A percentile compares a stretch with the other conserved stretches of the same genome.
Conservation (phyloP, 2,329 filamentous ascomycete genomes). For the Fusarium mangiferae region DNA sequence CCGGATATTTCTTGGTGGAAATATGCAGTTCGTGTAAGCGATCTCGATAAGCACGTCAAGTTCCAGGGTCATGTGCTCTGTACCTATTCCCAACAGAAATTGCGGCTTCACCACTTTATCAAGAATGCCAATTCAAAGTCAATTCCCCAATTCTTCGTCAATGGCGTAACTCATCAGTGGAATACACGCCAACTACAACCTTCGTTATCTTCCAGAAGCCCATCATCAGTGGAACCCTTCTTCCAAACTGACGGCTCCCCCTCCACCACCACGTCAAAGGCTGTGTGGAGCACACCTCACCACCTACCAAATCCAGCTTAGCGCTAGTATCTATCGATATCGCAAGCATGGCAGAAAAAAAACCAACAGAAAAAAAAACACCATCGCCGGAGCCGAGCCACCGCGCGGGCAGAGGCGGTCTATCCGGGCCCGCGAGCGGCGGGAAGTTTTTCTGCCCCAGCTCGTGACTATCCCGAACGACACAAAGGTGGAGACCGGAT, state of each 20-base stretch:
- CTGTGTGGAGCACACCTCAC: slow-evolving; percentile 8
- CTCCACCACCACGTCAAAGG: neutral
- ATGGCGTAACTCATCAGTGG: neutral
- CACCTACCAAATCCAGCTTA: slow-evolving; percentile 8
- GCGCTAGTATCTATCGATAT: neutral
- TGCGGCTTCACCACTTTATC: neutral
- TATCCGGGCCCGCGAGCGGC: slow-evolving; percentile 32
- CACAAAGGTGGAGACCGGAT: slow-evolving; percentile 15
- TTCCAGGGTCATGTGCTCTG: slow-evolving; percentile 5
- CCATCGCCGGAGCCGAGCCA: slow-evolving; percentile 36
- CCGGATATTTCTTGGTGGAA: neutral
- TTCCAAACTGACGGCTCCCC: slow-evolving; percentile 6
- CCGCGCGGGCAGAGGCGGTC: slow-evolving; percentile 44
- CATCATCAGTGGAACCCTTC: neutral
- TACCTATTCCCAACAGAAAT: neutral
- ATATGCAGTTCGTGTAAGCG: slow-evolving; percentile 26
- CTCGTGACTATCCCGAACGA: slow-evolving; percentile 10
- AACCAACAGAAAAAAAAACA: neutral
- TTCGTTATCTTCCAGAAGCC: neutral
- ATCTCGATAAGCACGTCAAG: slow-evolving; percentile 20
- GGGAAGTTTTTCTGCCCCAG: slow-evolving; percentile 16
- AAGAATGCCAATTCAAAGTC: neutral
- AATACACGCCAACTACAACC: neutral
- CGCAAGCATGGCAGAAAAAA: neutral
- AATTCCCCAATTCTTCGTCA: neutral